Conservation (phyloP, 768 basidiomycete genomes). For the Rhodotorula diobovata region DNA sequence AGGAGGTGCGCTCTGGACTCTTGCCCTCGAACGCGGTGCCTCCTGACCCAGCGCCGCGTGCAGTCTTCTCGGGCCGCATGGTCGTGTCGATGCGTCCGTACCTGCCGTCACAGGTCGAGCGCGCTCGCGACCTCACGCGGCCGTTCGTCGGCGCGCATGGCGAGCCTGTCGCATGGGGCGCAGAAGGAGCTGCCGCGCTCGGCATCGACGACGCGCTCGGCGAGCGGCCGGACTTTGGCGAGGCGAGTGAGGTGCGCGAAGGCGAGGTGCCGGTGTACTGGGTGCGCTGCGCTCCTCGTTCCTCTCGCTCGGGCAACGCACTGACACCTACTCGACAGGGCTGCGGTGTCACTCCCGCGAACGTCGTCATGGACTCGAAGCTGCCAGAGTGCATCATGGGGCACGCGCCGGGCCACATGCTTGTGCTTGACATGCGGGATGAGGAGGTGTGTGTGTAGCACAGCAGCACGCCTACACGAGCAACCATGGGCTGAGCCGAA, state of each 20-base stretch:
- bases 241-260: constrained; percentile 34
- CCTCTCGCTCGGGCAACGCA: no score
- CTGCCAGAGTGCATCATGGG: constrained; percentile 35
- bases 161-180: constrained; percentile 42
- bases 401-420: constrained; percentile 43
- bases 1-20: constrained; percentile 8
- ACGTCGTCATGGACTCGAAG: constrained; percentile 37
- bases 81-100: constrained; percentile 46
- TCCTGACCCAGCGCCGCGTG: neutral
- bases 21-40: neutral
- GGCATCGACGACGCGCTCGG: constrained; percentile 37
- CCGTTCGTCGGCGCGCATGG: constrained; percentile 42
- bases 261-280: constrained; percentile 45
- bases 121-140: constrained; percentile 34
- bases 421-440: constrained; percentile 39
- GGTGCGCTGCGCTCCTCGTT: constrained; percentile 31
- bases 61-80: constrained; percentile 41
- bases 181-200: constrained; percentile 34
- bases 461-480: no score
- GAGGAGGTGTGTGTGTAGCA: constrained; percentile 27
- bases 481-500: no score
- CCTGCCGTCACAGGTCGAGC: constrained; percentile 14
- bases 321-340: neutral
- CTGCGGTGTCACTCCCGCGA: constrained; percentile 27
- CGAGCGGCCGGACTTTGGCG: constrained; percentile 41